Evolutionary conservation across 441 rosid genomes (phyloP).

Genomic region (Populus hybrid): DNA sequence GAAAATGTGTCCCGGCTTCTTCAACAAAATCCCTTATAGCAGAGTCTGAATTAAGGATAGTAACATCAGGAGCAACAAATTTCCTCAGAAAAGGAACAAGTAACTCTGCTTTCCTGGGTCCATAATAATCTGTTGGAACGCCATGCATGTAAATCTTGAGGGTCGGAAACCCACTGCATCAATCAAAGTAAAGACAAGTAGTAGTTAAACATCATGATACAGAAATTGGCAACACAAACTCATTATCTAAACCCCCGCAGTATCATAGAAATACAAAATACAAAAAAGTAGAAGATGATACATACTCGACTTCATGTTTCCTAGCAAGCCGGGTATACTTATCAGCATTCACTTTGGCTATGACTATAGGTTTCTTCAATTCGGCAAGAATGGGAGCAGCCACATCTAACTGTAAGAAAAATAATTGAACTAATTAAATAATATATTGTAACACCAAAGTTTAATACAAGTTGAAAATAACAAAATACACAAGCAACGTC

Average conservation of each 20-base stretch:
- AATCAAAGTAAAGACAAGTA: neutral
- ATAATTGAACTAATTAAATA: neutral
- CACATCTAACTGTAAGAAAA: conserved; percentile 60
- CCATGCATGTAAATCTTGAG: conserved; percentile 83
- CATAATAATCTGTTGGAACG: conserved; percentile 68
- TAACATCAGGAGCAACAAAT: conserved; percentile 85
- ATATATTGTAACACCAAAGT: neutral
- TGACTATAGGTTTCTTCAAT: conserved; percentile 55
- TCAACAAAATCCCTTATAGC: conserved; percentile 60
- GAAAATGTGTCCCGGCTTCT: conserved; percentile 65
- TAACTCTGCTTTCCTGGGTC: conserved; percentile 81
- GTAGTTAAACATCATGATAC: neutral
- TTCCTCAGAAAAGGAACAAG: conserved; percentile 82
- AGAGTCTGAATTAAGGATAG: conserved; percentile 63
- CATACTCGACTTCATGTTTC: too few relatives aligned
- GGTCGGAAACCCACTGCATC: conserved; percentile 72
- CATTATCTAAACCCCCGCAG: too few relatives aligned
- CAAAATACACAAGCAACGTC: neutral
- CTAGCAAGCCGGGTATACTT: too few relatives aligned
- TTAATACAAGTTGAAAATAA: neutral
- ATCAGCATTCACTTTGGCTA: too few relatives aligned
- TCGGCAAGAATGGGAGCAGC: conserved; percentile 74
- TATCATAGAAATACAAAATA: too few relatives aligned
- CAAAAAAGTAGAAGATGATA: too few relatives aligned
- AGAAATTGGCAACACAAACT: conserved; percentile 39